Evolutionary conservation across 805 yeast species (phyloP), one percentile per base, ranked within the genome.

Genomic region (Debaryomyces prosopidis): DNA sequence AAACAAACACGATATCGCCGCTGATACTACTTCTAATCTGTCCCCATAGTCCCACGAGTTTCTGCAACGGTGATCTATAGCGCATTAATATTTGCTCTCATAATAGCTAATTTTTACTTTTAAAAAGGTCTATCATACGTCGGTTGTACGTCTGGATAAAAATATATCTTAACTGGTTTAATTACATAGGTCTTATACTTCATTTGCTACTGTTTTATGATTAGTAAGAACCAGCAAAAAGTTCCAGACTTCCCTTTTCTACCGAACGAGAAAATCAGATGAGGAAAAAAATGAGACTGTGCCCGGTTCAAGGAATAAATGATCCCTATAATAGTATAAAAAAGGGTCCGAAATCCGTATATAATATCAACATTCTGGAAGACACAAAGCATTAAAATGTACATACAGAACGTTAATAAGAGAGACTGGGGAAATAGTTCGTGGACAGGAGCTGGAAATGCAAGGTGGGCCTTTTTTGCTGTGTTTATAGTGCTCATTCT

Each of bases 391-490:
- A 36, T 19, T 5, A 19, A 36, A 9, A 38, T 38, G 41, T 14
- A 20, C 27, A 10, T 38, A 26, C 2, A 28, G 12, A 19, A 31
- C 20, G 33, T 48, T 18, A 38, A 8, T 11, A 48, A 47, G 40
- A 52, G 61, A 47, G 53, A 50, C 26, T 46, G 51, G 50, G 45
- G 38, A 17, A 39, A 35, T 31, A 40, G 39, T 42, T 37, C 47
- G 19, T 51, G 59, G 57, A 39, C 52, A 14, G 47, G 12, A 26
- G 66, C 68, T 7, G 72, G 71, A 1, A 17, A 34, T 14, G 82
- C 84, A 2, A 66, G 82, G 48, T 84, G 87, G 83, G 84, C 86
- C 2, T 75, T 83, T 42, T 82, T 86, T 59, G 88, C 81, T 1
- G 68, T 86, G 6, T 75, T 85, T 50, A 61, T 81, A 2, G 75